Base-by-base conservation (phyloP, 2,329 filamentous ascomycete species). In the Pseudocercospora cruenta region DNA sequence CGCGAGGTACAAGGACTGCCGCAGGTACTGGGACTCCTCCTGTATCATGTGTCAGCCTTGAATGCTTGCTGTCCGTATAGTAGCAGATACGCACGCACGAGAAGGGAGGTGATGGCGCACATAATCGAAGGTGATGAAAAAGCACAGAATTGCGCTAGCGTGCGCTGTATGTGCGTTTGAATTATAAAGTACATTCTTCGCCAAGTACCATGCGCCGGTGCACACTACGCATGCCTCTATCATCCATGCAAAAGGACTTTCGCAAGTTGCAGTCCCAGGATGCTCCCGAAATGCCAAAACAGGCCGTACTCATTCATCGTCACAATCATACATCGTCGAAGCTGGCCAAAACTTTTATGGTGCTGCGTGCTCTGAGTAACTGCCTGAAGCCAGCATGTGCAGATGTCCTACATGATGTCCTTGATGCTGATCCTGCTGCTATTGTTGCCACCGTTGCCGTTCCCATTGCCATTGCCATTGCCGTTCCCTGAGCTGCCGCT, bases 391-490 rank as follows among this genome's bases (percentile, higher is more conserved):
- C 31, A 33, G 9, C 31, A 2, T 33, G 8, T 33, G 10, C 31
- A 33, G 8, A 33, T 8, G 4, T 3, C 16, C 73, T 68, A 77
- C 69, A 78, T 78, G 45, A 78, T 78, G 63, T 78, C 76, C 66
- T 76, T 73, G 64, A 78, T 78, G 66, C 76, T 78, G 65, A 78
- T 78, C 64, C 77, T 69, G 58, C 71, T 73, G 65, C 70, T 74
- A 36, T 68, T 67, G 21, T 68, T 68, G 39, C 64, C 66, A 8
- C 43, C 21, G 22, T 24, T 33, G 8, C 43, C 58, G 39, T 51
- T 43, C 3, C n/a, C n/a, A n/a, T n/a, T n/a, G n/a, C 39, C 39
- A 39, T 51, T 51, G 5, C 67, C 69, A 22, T 64, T 70, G 53
- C 70, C 65, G 36, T 33, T 39, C n/a, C 36, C 36, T 36, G 33